Evolutionary conservation across 2,329 filamentous ascomycete species (phyloP), one percentile per base, ranked within the genome.

Genomic region (Paecilomyces sp.): DNA sequence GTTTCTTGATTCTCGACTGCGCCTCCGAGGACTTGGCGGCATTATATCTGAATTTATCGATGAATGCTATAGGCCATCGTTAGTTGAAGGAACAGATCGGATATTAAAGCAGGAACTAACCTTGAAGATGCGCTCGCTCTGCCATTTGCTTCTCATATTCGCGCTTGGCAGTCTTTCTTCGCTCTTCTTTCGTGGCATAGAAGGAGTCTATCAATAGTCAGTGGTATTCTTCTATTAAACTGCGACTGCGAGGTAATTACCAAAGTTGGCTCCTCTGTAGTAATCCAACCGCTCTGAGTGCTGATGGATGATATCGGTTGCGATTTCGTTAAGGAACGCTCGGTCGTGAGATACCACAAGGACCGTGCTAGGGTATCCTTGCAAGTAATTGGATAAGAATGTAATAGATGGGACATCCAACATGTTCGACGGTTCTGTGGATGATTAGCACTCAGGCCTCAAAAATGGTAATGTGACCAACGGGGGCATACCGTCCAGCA

Each of bases 321-420:
- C 94, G 31, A 99, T 89, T 79, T 99, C 94, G 80, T 99, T 97
- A 68, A 99, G 83, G 84, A 99, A 99, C 0, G 94, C 92, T 83
- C 94, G 87, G 85, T 99, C 94, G 89, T 99, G 94, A 76, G 91
- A 96, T 65, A 99, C 94, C 58, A 99, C 93, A 13, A 99, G 83
- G 30, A 99, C 87, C 1, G 94, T 97, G 76, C 91, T 96, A 47
- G 93, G 93, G 72, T 99, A 99, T 55, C 82, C 82, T 75, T 97
- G 92, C 8, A 99, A 88, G 73, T 99, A 99, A 71, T 92, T 93
- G 55, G 93, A 90, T 74, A 99, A 84, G 85, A 97, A 99, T 59
- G 94, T 95, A 72, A 99, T 97, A 25, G 94, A 97, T n/a, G 94
- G 94, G 60, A 99, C 94, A 78, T 97, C 94, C 91, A 99, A 92